Evolutionary conservation across 352 stramenopile species (phyloP), one percentile per base, ranked within the genome.

Genomic region (Globisporangium parvum): DNA sequence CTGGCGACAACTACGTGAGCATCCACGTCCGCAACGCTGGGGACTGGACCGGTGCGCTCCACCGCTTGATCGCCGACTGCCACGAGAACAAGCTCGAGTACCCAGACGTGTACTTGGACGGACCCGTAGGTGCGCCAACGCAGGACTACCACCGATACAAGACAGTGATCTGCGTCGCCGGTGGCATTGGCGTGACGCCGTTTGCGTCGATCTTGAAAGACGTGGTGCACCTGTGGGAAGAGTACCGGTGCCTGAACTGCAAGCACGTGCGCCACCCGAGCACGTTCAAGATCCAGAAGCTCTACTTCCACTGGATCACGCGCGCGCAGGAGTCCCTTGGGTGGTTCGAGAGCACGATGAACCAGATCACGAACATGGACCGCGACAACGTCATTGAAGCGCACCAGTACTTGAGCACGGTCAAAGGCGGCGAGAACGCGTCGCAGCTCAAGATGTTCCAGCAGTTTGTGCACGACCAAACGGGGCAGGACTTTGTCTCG

Each of bases 301-400:
- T 92, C 14, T 94, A 95, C 60, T 96, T 95, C 58, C 80, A 93
- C 63, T 96, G 85, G 85, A 80, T 85, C 48, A 91, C 80, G 23
- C 77, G 85, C 46, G 78, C 71, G 23, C 83, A 92, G 47, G 73
- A 92, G 58, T 85, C 78, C 17, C 71, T 96, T 24, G 73, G 71
- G 0, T 95, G 85, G 87, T 96, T 96, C 60, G 69, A 85, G 56
- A 69, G 77, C 37, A 90, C 86, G 18, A 92, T 96, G 74, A 91
- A 94, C 64, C 78, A 93, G 59, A 86, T 95, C 53, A 71, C 71
- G 23, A 69, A 71, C 46, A 80, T 90, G 72, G 85, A 95, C 51
- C 64, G 63, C 6, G 85, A 91, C 60, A 76, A 93, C 59, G 50
- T 89, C 44, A 84, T 96, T 42, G 80, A 93, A 60, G 74, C 79